Conservation (phyloP, 2,329 filamentous ascomycete species). For the Chaetomiaceae sp. region DNA sequence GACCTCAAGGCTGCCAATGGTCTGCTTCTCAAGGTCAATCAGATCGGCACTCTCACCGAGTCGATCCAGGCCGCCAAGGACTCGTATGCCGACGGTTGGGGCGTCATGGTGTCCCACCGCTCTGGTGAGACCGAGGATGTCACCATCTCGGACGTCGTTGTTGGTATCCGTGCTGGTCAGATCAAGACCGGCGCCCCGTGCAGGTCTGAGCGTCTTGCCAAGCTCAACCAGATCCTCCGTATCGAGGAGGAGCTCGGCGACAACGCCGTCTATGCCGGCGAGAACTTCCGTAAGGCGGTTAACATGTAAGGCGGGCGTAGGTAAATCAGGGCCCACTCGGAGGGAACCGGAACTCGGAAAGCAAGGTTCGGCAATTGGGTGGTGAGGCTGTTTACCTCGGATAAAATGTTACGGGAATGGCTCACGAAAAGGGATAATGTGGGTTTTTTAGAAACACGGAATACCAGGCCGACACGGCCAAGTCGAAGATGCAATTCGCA, state of each 20-base stretch:
- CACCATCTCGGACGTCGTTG: constrained; percentile 96
- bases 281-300: constrained; percentile 86
- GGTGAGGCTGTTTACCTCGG: constrained; percentile 20
- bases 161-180: constrained; percentile 93
- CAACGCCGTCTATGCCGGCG: constrained; percentile 86
- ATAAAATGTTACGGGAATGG: constrained; percentile 20
- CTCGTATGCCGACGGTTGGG: constrained; percentile 92
- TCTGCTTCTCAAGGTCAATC: constrained; percentile 99
- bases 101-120: constrained; percentile 99
- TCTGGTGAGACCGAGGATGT: constrained; percentile 99
- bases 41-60: constrained; percentile 98
- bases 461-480: constrained; percentile 22
- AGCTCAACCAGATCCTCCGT: constrained; percentile 99
- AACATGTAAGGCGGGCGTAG: constrained; percentile 62
- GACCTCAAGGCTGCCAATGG: constrained; percentile 99
- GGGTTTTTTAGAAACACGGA: constrained; percentile 21
- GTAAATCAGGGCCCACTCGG: constrained; percentile 8
- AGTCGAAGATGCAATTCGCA: too few relatives aligned
- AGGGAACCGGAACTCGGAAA: constrained; percentile 17
- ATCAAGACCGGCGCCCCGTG: constrained; percentile 98
- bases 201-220: constrained; percentile 95
- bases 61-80: constrained; percentile 99
- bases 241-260: constrained; percentile 98
- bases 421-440: constrained; percentile 26
- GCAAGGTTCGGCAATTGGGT: constrained; percentile 11